phyloP scores from a whole-genome alignment of 129 eudicot species.

The Lonicera japonica region DNA sequence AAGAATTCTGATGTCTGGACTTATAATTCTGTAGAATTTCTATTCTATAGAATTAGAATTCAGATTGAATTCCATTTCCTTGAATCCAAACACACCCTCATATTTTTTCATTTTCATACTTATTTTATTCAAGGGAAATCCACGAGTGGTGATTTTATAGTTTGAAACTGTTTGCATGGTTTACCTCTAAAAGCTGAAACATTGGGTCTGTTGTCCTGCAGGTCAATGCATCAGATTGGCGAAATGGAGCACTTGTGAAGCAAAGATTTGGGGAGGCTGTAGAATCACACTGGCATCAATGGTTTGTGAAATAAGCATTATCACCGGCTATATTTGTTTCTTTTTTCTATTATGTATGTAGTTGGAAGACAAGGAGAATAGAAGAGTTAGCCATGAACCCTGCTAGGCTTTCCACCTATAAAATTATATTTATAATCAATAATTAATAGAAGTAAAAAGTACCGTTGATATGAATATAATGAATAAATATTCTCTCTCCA shows the following conservation, averaged over 20 bases:
- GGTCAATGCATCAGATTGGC: slow-evolving; percentile 93
- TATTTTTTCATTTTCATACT: background rate
- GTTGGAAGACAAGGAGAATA: background rate
- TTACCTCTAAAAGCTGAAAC: slow-evolving; percentile 1
- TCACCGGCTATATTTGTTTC: background rate
- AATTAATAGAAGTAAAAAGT: no score
- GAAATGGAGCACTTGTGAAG: slow-evolving; percentile 90
- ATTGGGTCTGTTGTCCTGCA: slow-evolving; percentile 19
- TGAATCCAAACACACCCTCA: no score
- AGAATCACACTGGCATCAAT: slow-evolving; percentile 81
- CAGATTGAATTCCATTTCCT: no score
- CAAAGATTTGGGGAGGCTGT: slow-evolving; percentile 93
- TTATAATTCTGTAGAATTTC: no score
- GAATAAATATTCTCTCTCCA: no score
- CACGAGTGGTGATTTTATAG: background rate
- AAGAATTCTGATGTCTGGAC: no score
- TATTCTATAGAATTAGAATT: no score
- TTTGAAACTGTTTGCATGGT: background rate
- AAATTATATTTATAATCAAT: no score
- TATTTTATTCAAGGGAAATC: background rate
- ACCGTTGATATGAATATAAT: no score
- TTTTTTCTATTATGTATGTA: background rate
- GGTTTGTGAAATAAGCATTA: slow-evolving; percentile 39
- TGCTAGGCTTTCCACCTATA: no score
- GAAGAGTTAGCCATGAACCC: background rate